These are phyloP conservation scores for Saccharomyces pastorianus DNA, from an alignment of 1,139 yeast genomes.

Conservation along the genomic window DNA sequence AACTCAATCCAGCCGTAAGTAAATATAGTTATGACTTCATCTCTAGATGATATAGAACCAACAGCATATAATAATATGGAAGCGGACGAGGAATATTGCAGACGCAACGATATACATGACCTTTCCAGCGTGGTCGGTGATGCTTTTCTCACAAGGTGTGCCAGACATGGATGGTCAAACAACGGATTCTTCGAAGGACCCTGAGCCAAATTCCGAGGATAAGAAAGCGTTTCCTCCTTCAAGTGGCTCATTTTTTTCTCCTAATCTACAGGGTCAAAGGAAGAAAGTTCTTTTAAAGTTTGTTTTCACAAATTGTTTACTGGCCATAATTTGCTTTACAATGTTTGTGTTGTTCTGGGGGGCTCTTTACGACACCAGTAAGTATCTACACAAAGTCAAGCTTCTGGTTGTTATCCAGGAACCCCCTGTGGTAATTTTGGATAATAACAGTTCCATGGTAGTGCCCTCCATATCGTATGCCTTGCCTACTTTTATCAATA, in stretches of 20 bases:
- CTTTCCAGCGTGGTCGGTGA: not conserved
- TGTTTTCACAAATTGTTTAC: conserved; percentile 5
- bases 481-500: conserved; percentile 12
- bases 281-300: conserved; percentile 4
- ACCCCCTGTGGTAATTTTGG: conserved; percentile 1
- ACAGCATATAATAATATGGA: not conserved
- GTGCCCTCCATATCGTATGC: conserved; percentile 10
- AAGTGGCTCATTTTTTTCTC: conserved; percentile 7
- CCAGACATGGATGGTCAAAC: not conserved
- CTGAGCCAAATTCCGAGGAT: not conserved
- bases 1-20: not conserved
- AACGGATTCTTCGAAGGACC: not conserved
- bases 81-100: not conserved
- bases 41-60: not conserved
- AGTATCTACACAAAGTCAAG: conserved; percentile 10
- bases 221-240: not conserved
- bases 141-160: not conserved
- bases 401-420: conserved; percentile 12
- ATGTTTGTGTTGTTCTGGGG: conserved; percentile 12
- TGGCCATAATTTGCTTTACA: conserved; percentile 8
- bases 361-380: conserved; percentile 7
- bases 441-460: not conserved
- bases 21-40: not conserved
- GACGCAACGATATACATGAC: not conserved
- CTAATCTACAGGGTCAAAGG: conserved; percentile 3